Evolutionary conservation across 2,329 filamentous ascomycete species (phyloP).

Genomic region (Juglanconis sp.): DNA sequence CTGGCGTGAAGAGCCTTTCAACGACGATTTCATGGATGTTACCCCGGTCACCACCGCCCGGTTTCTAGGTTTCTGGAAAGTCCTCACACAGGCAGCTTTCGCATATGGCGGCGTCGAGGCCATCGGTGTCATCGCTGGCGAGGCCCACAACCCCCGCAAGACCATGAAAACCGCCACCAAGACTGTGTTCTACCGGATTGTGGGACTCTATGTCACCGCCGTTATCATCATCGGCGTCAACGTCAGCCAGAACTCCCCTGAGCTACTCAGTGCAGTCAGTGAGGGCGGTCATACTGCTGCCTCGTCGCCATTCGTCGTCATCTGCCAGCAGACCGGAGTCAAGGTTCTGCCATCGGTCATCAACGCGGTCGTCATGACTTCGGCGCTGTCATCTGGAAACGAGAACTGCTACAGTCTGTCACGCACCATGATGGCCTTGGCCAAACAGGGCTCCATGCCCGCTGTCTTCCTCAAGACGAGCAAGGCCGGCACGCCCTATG

Average conservation of each 20-base stretch:
- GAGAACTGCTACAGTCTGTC: conserved; percentile 51
- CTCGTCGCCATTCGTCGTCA: conserved; percentile 48
- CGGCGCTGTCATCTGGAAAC: conserved; percentile 54
- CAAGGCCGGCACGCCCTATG: conserved; percentile 48
- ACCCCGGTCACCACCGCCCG: conserved; percentile 9
- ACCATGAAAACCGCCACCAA: conserved; percentile 53
- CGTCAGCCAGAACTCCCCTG: conserved; percentile 47
- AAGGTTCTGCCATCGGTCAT: conserved; percentile 48
- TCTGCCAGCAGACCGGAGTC: conserved; percentile 47
- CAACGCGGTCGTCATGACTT: conserved; percentile 52
- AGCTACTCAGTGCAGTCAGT: conserved; percentile 38
- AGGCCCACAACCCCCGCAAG: conserved; percentile 42
- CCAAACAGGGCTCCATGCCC: conserved; percentile 50
- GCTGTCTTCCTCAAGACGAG: conserved; percentile 46
- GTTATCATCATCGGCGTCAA: conserved; percentile 60
- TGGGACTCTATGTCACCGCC: conserved; percentile 58
- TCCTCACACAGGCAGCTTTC: conserved; percentile 17
- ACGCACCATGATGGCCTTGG: conserved; percentile 50
- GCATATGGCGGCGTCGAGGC: conserved; percentile 21
- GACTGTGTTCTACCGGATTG: conserved; percentile 60
- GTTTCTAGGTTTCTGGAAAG: conserved; percentile 18
- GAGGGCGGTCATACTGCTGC: conserved; percentile 51
- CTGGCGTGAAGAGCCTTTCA: conserved; percentile 16
- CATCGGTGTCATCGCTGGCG: conserved; percentile 34
- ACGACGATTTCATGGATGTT: conserved; percentile 7